Conservation (phyloP, 192 early-diverging fungal species). For the Coemansia sp. region DNA sequence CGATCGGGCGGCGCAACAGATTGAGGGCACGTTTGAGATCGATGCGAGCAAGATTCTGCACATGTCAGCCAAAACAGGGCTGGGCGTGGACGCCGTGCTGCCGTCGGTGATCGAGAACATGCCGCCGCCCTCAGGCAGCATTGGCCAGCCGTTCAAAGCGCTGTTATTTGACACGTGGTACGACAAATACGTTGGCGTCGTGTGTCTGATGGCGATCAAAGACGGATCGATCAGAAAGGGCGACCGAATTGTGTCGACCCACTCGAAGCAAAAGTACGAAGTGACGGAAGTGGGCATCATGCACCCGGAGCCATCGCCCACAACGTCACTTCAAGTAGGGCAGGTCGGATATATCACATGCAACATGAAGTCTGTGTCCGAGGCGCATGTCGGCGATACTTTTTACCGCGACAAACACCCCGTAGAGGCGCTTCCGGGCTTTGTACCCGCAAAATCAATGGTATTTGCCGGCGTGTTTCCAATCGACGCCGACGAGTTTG, state of each 20-base stretch:
- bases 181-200: conserved; percentile 95
- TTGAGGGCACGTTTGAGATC: conserved; percentile 87
- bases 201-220: conserved; percentile 86
- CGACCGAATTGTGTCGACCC: conserved; percentile 75
- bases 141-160: conserved; percentile 70
- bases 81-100: conserved; percentile 74
- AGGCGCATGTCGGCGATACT: conserved; percentile 95
- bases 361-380: conserved; percentile 89
- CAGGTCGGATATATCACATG: conserved; percentile 91
- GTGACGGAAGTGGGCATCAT: conserved; percentile 90
- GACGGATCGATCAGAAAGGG: conserved; percentile 78
- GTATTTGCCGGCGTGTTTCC: conserved; percentile 96
- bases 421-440: conserved; percentile 80
- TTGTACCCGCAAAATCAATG: conserved; percentile 94
- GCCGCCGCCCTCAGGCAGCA: conserved; percentile 70
- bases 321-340: conserved; percentile 55
- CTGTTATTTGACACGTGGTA: conserved; percentile 98
- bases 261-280: conserved; percentile 82
- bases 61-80: conserved; percentile 86
- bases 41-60: conserved; percentile 60
- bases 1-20: conserved; percentile 71
- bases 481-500: conserved; percentile 84
- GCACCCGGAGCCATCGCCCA: conserved; percentile 82
- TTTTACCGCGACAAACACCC: conserved; percentile 71
- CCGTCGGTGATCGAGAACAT: conserved; percentile 75